phyloP scores from a whole-genome alignment of 371 early-diverging fungal species.

The Dichotomocladium elegans region DNA sequence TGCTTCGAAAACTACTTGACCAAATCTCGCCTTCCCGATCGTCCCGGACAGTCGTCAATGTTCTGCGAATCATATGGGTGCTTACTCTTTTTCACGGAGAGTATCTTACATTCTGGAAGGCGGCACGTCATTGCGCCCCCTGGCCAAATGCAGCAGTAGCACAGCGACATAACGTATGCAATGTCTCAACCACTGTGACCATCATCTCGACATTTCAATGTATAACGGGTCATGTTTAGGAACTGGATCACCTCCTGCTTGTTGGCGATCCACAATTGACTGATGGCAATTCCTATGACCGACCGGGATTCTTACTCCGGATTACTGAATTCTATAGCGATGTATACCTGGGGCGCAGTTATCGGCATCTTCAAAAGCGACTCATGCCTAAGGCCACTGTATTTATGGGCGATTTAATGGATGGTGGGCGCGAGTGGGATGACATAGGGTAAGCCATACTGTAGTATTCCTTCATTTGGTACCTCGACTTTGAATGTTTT shows the following conservation, averaged over 20 bases:
- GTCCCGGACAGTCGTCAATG: conserved; percentile 4
- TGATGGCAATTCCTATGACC: conserved; percentile 79
- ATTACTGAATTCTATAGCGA: conserved; percentile 78
- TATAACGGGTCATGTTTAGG: too few species aligned
- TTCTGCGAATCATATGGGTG: conserved; percentile 13
- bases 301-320: conserved; percentile 43
- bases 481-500: background rate
- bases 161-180: too few species aligned
- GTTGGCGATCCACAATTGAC: conserved; percentile 93
- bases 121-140: conserved; percentile 15
- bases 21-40: too few species aligned
- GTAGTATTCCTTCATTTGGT: background rate
- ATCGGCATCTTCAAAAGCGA: conserved; percentile 35
- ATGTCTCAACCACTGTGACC: background rate
- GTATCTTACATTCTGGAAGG: conserved; percentile 15
- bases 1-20: too few species aligned
- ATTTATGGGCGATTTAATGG: conserved; percentile 87
- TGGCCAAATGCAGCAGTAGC: conserved; percentile 16
- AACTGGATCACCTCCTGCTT: conserved; percentile 32
- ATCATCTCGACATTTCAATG: too few species aligned
- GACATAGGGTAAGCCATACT: conserved; percentile 35
- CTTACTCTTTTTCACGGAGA: conserved; percentile 17
- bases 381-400: conserved; percentile 64
- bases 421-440: conserved; percentile 83
- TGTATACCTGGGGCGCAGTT: conserved; percentile 81